Conservation (phyloP, 352 stramenopile species). For the Phytopythium vexans region DNA sequence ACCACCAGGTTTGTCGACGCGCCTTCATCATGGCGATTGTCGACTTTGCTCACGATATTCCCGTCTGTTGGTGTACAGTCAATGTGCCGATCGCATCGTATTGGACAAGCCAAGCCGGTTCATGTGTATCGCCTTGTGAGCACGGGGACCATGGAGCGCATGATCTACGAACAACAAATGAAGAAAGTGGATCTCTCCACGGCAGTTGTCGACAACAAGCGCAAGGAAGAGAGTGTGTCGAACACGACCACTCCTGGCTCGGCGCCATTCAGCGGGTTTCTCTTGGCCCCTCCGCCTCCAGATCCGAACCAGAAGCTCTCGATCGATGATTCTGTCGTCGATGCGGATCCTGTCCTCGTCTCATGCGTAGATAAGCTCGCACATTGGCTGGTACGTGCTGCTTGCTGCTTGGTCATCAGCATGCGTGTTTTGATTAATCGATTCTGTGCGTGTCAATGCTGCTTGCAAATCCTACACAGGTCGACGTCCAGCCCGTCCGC, state of each 20-base stretch:
- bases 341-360: slow-evolving; percentile 54
- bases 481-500: slow-evolving; percentile 41
- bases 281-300: slow-evolving; percentile 36
- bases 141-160: slow-evolving; percentile 90
- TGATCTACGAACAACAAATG: slow-evolving; percentile 90
- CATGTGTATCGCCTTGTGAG: slow-evolving; percentile 92
- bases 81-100: slow-evolving; percentile 91
- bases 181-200: slow-evolving; percentile 83
- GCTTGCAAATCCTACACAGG: slow-evolving; percentile 13
- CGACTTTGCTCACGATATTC: neutral
- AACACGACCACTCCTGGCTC: neutral
- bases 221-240: neutral
- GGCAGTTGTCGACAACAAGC: slow-evolving; percentile 64
- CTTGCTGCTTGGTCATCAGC: neutral
- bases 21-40: neutral
- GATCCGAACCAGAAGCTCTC: slow-evolving; percentile 23
- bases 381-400: slow-evolving; percentile 52
- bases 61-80: slow-evolving; percentile 35
- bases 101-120: slow-evolving; percentile 86
- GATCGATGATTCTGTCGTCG: slow-evolving; percentile 33
- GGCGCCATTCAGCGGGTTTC: slow-evolving; percentile 49
- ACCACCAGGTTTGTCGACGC: slow-evolving; percentile 67
- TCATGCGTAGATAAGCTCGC: slow-evolving; percentile 54
- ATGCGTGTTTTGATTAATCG: slow-evolving; percentile 4
- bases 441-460: neutral